Evolutionary conservation across 1,284 basidiomycete species (phyloP), one percentile per base, ranked within the genome.

Genomic region (Rhodotorula sp.): DNA sequence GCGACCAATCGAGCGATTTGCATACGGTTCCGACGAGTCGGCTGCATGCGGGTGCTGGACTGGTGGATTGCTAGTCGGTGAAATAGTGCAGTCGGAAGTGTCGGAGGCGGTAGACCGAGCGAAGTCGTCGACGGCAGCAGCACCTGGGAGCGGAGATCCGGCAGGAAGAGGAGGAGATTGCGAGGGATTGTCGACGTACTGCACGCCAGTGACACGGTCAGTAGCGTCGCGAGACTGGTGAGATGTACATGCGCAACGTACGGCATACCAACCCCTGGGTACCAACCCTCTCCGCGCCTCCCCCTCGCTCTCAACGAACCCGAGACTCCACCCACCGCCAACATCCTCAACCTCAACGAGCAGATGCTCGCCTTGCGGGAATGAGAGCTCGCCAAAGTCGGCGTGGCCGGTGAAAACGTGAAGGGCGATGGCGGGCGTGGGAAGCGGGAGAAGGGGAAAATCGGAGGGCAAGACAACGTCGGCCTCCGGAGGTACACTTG

Each of bases 361-460:
- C 0, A 88, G 87, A 60, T 83, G 81, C 9, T 11, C 51, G 87
- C 85, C 30, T 75, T 81, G 57, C 26, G 61, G 50, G 34, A 75
- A 75, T 1, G 62, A 75, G 59, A 91, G 82, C 80, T 91, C 90
- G 62, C 86, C 83, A 76, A 88, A 89, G 74, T 88, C 87, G 0
- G 84, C 79, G 76, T 89, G 87, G 55, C 90, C 89, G 72, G 86
- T 83, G 77, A 92, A 91, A 46, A 84, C 81, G 77, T 88, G 90
- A 31, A 91, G 80, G 22, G 88, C 87, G 44, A 70, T 20, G 13
- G 68, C 64, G 30, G 40, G 59, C 0, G 65, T 16, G 4, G 31
- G 67, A 16, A 61, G 37, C 10, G 51, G 37, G 10, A 62, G 44
- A 9, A 55, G 53, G 30, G 37, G 24, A 7, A 30, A 9, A 24